These are phyloP conservation scores for Umbelopsis sp. DNA, from an alignment of 371 early-diverging fungal genomes.

Conservation along the genomic window DNA sequence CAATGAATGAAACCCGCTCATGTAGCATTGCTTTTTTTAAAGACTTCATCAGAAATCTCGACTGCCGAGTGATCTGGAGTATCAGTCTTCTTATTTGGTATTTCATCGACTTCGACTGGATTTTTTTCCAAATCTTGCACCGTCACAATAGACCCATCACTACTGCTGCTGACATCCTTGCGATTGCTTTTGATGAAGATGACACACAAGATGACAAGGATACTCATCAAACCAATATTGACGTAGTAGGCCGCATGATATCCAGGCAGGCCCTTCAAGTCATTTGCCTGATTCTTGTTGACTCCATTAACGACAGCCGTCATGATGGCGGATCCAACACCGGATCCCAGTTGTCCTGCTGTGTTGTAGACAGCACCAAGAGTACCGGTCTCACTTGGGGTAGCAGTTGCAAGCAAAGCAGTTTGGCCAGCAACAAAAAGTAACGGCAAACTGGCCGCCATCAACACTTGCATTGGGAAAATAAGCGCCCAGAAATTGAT, in stretches of 20 bases:
- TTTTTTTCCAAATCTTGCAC: too few relatives aligned
- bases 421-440: background rate
- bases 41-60: too few relatives aligned
- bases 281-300: background rate
- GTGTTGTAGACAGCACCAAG: conserved; percentile 3
- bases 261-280: background rate
- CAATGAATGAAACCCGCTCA: too few relatives aligned
- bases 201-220: too few relatives aligned
- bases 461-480: background rate
- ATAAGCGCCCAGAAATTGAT: background rate
- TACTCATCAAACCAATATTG: background rate
- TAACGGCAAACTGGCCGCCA: background rate
- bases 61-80: too few relatives aligned
- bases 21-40: too few relatives aligned
- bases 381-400: background rate
- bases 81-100: too few relatives aligned
- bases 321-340: conserved; percentile 6
- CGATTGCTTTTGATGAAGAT: too few relatives aligned
- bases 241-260: background rate
- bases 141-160: too few relatives aligned
- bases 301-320: background rate
- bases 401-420: background rate
- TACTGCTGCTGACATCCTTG: too few relatives aligned
- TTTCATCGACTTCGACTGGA: too few relatives aligned
- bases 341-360: background rate